Evolutionary conservation across 1,284 basidiomycete species (phyloP), one percentile per base, ranked within the genome.

Genomic region (Ganoderma sp.): DNA sequence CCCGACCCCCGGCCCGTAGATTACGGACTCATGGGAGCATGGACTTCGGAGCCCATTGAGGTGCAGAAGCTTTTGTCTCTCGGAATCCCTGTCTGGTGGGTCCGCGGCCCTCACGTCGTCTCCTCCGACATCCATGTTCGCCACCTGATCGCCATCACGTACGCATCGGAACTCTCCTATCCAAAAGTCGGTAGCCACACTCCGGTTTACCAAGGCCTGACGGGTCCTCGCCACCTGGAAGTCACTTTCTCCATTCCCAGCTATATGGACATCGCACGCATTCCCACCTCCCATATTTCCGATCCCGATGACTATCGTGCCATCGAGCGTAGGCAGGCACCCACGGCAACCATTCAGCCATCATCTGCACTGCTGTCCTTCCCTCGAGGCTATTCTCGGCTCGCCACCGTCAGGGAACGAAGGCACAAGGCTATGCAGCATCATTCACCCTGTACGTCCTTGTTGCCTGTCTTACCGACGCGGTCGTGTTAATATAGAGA

Each of bases 21-120:
- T 14, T 4, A 14, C 12, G 14, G 3, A 42, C 45, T 43, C 3
- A 61, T 61, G 59, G 60, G 60, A 7, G 60, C 60, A 5, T 61
- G 42, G 41, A 45, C 22, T 3, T 43, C 60, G 22, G 60, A 61
- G 8, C 60, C 60, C 41, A 43, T 28, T 1, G 25, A 6, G 2
- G 42, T 32, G 5, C 60, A 61, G 60, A 45, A 15, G 22, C 37
- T 67, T 4, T 25, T 19, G 6, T 1, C 3, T 5, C 3, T 28
- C 2, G 61, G 61, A 2, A 59, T 67, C 15, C 64, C 64, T 1
- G 66, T 67, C n/a, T 67, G 66, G 66, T 52, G 50, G 17, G 8
- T 63, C 34, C 39, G 65, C 22, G 22, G 8, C 1, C 4, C n/a
- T 14, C 48, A 52, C 12, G 9, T 52, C 12, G 22, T 52, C 9